A percentile compares a stretch with the other conserved stretches of the same genome.
These are phyloP conservation scores for Skeletonema marinoi DNA, from an alignment of 108 stramenopile genomes.

Conservation along the genomic window DNA sequence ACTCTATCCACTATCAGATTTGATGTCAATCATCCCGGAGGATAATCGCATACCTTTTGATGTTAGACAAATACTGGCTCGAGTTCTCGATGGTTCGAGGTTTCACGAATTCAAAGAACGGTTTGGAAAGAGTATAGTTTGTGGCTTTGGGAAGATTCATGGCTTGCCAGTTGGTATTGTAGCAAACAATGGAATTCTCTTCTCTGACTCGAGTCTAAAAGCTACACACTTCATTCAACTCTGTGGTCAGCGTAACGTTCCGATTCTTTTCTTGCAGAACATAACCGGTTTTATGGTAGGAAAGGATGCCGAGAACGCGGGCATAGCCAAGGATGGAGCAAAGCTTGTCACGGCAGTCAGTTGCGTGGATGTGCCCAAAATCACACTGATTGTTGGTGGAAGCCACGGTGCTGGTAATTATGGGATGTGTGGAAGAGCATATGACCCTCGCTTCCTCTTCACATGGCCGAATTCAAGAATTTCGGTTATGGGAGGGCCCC, in stretches of 20 bases:
- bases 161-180: constrained; percentile 95
- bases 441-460: constrained; percentile 93
- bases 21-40: constrained; percentile 88
- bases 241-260: constrained; percentile 95
- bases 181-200: constrained; percentile 98
- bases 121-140: constrained; percentile 95
- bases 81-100: constrained; percentile 93
- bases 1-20: constrained; percentile 84
- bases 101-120: constrained; percentile 98
- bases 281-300: constrained; percentile 99
- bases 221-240: constrained; percentile 97
- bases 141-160: constrained; percentile 94
- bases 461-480: constrained; percentile 98
- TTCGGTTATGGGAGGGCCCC: constrained; percentile 97
- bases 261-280: constrained; percentile 97
- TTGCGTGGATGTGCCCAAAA: constrained; percentile 95
- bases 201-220: constrained; percentile 92
- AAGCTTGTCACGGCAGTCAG: constrained; percentile 96
- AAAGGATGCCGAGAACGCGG: constrained; percentile 92
- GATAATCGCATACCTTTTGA: constrained; percentile 96
- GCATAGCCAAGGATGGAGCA: constrained; percentile 97
- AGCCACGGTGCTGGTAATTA: constrained; percentile 92
- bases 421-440: constrained; percentile 98
- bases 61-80: constrained; percentile 91
- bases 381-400: constrained; percentile 95